phyloP scores from a whole-genome alignment of 23 red algal species.

The Porphyridium purpureum region DNA sequence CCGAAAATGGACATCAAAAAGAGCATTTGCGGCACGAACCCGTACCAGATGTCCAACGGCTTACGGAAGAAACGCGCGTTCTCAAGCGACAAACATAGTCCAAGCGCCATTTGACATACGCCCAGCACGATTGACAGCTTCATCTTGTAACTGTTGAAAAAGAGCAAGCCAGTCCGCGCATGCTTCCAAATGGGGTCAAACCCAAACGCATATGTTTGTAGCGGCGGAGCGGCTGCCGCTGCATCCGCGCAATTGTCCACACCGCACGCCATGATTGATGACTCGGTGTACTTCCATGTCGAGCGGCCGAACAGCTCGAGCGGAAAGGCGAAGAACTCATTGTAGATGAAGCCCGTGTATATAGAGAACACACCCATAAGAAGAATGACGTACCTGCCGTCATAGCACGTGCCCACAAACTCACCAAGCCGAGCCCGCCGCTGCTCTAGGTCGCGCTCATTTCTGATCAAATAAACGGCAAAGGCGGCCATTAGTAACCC shows the following conservation, averaged over 20 bases:
- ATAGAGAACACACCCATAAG: conserved; percentile 97
- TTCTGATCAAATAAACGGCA: conserved; percentile 40
- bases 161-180: conserved; percentile 48
- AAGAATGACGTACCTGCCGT: conserved; percentile 81
- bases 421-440: conserved; percentile 42
- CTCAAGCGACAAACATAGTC: conserved; percentile 67
- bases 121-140: conserved; percentile 84
- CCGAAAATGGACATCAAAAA: conserved; percentile 84
- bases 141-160: conserved; percentile 98
- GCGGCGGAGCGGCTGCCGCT: conserved; percentile 22
- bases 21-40: conserved; percentile 87
- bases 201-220: conserved; percentile 66
- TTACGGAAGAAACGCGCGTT: conserved; percentile 58
- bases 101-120: conserved; percentile 88
- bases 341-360: conserved; percentile 89
- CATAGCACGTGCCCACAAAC: conserved; percentile 77
- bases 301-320: conserved; percentile 70
- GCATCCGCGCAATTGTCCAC: conserved; percentile 74
- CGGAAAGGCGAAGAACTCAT: conserved; percentile 87
- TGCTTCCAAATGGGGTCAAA: conserved; percentile 92
- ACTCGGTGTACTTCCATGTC: conserved; percentile 49
- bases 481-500: conserved; percentile 77
- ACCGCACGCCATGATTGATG: conserved; percentile 62
- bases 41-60: conserved; percentile 74
- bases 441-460: conserved; percentile 37